Evolutionary conservation across 331 rosid genomes (phyloP).

Genomic region (Quercus tomentella): DNA sequence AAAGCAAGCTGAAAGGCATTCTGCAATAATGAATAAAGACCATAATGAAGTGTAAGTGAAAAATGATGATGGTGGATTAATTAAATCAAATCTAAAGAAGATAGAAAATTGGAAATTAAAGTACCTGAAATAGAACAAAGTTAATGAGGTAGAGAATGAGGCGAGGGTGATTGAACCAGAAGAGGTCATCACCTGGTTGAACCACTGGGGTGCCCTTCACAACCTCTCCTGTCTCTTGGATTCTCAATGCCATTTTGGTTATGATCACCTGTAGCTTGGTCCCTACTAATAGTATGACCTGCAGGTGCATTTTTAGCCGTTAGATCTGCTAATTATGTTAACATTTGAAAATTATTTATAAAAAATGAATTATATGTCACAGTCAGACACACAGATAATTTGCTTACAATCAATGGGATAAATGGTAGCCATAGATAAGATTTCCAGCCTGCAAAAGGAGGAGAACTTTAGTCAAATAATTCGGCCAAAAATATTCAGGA

Average conservation of each 20-base stretch:
- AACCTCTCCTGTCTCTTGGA: constrained; percentile 69
- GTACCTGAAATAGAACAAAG: constrained; percentile 90
- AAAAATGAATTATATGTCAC: background rate
- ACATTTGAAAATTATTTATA: too few species aligned
- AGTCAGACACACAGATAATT: background rate
- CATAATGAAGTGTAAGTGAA: background rate
- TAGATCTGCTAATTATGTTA: background rate
- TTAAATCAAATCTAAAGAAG: background rate
- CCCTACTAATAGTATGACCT: constrained; percentile 77
- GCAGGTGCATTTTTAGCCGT: constrained; percentile 5
- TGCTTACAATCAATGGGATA: constrained; percentile 79
- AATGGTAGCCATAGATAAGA: constrained; percentile 81
- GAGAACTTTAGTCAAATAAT: background rate
- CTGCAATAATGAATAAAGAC: constrained; percentile 26
- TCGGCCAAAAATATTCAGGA: background rate
- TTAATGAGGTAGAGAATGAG: constrained; percentile 75
- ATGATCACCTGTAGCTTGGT: constrained; percentile 81
- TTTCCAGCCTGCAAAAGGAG: constrained; percentile 61
- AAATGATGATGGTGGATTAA: background rate
- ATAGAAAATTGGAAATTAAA: too few species aligned
- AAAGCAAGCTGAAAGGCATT: constrained; percentile 94
- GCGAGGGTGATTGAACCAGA: constrained; percentile 73
- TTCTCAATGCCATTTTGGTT: constrained; percentile 78
- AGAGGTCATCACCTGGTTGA: constrained; percentile 79
- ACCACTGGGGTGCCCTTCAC: constrained; percentile 81